Conservation (phyloP, 805 yeast species). For the Tetrapisispora nanseiensis region DNA sequence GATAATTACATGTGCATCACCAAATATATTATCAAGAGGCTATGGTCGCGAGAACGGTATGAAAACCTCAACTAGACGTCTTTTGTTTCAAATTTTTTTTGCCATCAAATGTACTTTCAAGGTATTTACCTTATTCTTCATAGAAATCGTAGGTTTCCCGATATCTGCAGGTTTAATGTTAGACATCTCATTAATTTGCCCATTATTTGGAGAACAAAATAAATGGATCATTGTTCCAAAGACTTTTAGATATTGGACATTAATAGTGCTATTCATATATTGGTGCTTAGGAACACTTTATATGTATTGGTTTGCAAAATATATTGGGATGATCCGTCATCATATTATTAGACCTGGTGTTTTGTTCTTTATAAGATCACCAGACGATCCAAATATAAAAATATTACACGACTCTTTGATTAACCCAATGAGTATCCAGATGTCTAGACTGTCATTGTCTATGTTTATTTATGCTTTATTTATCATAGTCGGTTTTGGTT, state of each 20-base stretch:
- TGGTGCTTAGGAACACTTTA: slow-evolving; percentile 77
- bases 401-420: slow-evolving; percentile 80
- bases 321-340: slow-evolving; percentile 72
- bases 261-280: slow-evolving; percentile 25
- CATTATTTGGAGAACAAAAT: slow-evolving; percentile 15
- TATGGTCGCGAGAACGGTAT: slow-evolving; percentile 23
- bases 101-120: slow-evolving; percentile 56
- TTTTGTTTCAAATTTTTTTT: slow-evolving; percentile 41
- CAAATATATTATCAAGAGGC: slow-evolving; percentile 20
- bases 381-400: slow-evolving; percentile 86
- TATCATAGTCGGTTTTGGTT: slow-evolving; percentile 67
- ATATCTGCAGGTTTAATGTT: slow-evolving; percentile 72
- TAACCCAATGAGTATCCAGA: slow-evolving; percentile 61
- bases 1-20: slow-evolving; percentile 14
- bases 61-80: slow-evolving; percentile 34
- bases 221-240: slow-evolving; percentile 17
- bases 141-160: slow-evolving; percentile 82
- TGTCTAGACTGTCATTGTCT: slow-evolving; percentile 62
- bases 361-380: slow-evolving; percentile 81
- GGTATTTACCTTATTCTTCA: slow-evolving; percentile 61
- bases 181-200: slow-evolving; percentile 44
- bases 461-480: slow-evolving; percentile 66
- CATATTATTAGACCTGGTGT: slow-evolving; percentile 78
- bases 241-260: slow-evolving; percentile 17
- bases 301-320: slow-evolving; percentile 81